Evolutionary conservation across 805 yeast species (phyloP).

Genomic region (Helenozyma baotianmanensis): DNA sequence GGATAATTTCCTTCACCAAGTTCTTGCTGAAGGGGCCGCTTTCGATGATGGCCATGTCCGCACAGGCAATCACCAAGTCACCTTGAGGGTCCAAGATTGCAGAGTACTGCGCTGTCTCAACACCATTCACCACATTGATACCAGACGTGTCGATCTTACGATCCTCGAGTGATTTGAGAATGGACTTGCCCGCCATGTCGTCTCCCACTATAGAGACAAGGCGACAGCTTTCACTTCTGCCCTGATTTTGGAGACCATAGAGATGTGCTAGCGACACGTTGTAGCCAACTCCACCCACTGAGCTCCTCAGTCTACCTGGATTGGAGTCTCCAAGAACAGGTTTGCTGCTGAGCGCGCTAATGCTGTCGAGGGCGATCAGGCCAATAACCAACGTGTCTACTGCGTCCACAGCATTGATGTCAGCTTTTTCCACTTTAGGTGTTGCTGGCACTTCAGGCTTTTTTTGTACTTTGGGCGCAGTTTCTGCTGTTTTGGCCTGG

Average conservation of each 20-base stretch:
- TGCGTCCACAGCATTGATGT: not conserved
- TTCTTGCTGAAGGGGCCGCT: conserved; percentile 36
- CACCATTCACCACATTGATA: conserved; percentile 20
- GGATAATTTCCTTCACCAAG: conserved; percentile 29
- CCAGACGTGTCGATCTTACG: conserved; percentile 36
- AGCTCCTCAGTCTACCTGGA: conserved; percentile 55
- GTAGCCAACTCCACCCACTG: conserved; percentile 82
- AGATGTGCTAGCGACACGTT: conserved; percentile 68
- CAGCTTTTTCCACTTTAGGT: not conserved
- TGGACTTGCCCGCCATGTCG: conserved; percentile 49
- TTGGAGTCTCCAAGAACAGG: conserved; percentile 56
- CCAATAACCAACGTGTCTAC: conserved; percentile 55
- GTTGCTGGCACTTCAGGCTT: too few species aligned
- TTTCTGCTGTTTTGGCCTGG: too few species aligned
- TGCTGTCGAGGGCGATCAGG: conserved; percentile 70
- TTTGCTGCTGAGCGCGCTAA: conserved; percentile 40
- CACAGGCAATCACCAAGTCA: conserved; percentile 67
- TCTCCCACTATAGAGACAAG: conserved; percentile 59
- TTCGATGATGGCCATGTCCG: conserved; percentile 77
- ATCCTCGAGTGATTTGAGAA: conserved; percentile 25
- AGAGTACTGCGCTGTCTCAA: conserved; percentile 63
- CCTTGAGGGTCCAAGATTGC: conserved; percentile 64
- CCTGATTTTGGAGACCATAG: conserved; percentile 18
- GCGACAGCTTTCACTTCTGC: conserved; percentile 18
- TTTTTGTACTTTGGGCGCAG: too few species aligned